Conservation (phyloP, 2,329 filamentous ascomycete genomes). For the Septoria linicola region DNA sequence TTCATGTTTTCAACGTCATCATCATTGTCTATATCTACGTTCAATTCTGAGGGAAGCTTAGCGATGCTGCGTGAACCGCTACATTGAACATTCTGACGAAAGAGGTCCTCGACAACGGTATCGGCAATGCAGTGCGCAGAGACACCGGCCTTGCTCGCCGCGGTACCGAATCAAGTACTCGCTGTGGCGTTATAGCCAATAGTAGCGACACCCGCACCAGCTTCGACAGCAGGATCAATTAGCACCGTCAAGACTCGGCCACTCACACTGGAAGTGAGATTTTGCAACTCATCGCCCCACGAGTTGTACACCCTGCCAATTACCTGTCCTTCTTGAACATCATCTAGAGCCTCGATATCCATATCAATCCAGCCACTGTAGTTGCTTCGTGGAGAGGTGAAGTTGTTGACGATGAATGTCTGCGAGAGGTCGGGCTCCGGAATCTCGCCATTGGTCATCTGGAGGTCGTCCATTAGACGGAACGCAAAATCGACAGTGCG, state of each 20-base stretch:
- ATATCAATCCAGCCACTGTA: conserved; percentile 33
- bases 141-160: too few relatives aligned
- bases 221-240: conserved; percentile 39
- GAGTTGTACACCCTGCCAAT: conserved; percentile 40
- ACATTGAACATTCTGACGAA: too few relatives aligned
- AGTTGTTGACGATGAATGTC: conserved; percentile 34
- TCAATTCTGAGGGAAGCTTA: too few relatives aligned
- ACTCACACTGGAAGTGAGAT: conserved; percentile 35
- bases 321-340: conserved; percentile 39
- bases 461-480: conserved; percentile 34
- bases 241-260: conserved; percentile 40
- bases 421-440: conserved; percentile 18
- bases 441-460: conserved; percentile 22
- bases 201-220: conserved; percentile 37
- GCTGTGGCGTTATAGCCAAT: conserved; percentile 41
- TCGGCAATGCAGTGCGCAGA: too few relatives aligned
- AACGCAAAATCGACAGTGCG: conserved; percentile 37
- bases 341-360: conserved; percentile 37
- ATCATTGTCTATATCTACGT: too few relatives aligned
- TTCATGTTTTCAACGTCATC: too few relatives aligned
- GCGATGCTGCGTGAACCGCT: too few relatives aligned
- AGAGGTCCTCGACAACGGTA: too few relatives aligned
- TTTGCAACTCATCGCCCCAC: conserved; percentile 41
- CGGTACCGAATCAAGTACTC: too few relatives aligned
- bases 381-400: conserved; percentile 36